A percentile compares a stretch with the other conserved stretches of the same genome.
These are phyloP conservation scores for Psophocarpus tetragonolobus DNA, from an alignment of 306 rosid species.

Conservation along the genomic window DNA sequence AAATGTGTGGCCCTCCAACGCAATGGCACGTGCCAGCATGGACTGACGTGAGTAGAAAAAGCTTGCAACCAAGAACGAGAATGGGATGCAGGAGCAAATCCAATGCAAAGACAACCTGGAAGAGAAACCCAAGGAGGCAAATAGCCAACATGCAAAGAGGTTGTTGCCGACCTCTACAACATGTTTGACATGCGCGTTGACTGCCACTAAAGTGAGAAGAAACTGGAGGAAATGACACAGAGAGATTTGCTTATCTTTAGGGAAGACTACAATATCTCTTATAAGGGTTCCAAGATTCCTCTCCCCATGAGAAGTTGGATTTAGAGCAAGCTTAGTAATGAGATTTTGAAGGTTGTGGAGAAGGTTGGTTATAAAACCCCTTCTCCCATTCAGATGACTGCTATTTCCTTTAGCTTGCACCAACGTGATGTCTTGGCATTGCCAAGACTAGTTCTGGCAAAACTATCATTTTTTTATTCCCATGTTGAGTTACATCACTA, in stretches of 20 bases:
- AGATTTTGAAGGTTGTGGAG: constrained; percentile 76
- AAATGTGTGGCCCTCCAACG: no score
- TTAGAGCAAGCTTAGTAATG: constrained; percentile 72
- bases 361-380: constrained; percentile 90
- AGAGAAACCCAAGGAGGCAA: constrained; percentile 88
- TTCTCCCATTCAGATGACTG: constrained; percentile 95
- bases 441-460: constrained; percentile 95
- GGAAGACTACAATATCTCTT: constrained; percentile 82
- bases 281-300: constrained; percentile 84
- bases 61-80: constrained; percentile 87
- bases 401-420: constrained; percentile 80
- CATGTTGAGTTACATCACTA: constrained; percentile 80
- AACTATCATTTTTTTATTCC: constrained; percentile 91
- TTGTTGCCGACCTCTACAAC: constrained; percentile 76
- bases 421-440: constrained; percentile 86
- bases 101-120: constrained; percentile 70
- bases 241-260: constrained; percentile 90
- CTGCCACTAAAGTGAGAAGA: constrained; percentile 90
- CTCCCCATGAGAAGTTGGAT: constrained; percentile 82
- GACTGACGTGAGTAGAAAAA: constrained; percentile 93
- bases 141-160: constrained; percentile 75
- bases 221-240: constrained; percentile 86
- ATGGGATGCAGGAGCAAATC: constrained; percentile 72
- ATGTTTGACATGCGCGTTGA: constrained; percentile 87
- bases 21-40: constrained; percentile 92